Evolutionary conservation across 805 yeast genomes (phyloP), one percentile per base, ranked within the genome.

Genomic region (Monosporozyma siamensis): DNA sequence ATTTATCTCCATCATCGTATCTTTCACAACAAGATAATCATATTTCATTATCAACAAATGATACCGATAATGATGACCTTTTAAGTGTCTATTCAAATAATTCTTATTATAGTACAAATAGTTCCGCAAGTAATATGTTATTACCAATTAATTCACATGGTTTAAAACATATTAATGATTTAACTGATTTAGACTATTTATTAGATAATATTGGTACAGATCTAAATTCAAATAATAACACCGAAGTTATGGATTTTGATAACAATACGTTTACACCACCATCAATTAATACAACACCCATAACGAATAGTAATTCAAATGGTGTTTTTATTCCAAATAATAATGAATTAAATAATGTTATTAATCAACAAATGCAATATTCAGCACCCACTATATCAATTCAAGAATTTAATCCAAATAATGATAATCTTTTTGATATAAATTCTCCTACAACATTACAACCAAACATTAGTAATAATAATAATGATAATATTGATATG

Each of bases 51-150:
- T 15, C n/a, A 12, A 42, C 39, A 25, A 18, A 26, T n/a, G 60
- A 56, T 30, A 54, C 48, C 4, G 60, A 59, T 34, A 42, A 52
- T 30, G 63, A 58, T 38, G 65, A 60, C 39, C 34, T 55, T 9
- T 31, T 55, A 38, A 57, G 63, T 47, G 55, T 60, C 7, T 51
- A 55, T 29, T 58, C 63, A 2, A 52, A 51, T 26, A 48, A 44
- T 18, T 49, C 50, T 39, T 32, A 32, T 32, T 32, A 32, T 32
- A 32, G 35, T 32, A 32, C 35, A 3, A 32, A 32, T 32, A 32
- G 35, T 32, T 18, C 35, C 6, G 15, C 35, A 5, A 34, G 15
- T 8, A 52, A 52, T 35, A 26, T 44, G 31, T 38, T 55, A 23
- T 40, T 56, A 14, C 58, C 62, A 17, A 41, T 51, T n/a, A 49